Percentiles rank a stretch among this genome's conserved stretches.
These are phyloP conservation scores for Ophiognomonia clavigignenti-juglandacearum DNA, from an alignment of 2,329 filamentous ascomycete genomes.

Conservation along the genomic window DNA sequence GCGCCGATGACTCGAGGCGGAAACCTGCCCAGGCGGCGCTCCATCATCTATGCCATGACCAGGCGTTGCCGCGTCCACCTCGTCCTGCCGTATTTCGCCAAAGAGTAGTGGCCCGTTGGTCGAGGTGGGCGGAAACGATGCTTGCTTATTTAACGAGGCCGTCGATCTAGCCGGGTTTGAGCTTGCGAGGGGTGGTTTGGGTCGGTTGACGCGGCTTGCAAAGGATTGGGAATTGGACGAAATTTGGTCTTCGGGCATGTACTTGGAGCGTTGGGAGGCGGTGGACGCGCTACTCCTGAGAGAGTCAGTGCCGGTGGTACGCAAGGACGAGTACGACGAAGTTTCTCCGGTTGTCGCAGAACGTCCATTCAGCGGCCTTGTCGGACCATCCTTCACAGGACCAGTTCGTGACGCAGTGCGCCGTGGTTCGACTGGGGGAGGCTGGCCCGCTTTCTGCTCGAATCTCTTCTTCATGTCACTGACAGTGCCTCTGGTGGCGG, in stretches of 20 bases:
- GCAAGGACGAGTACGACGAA: constrained; percentile 37
- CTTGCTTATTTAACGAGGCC: constrained; percentile 22
- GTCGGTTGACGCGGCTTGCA: constrained; percentile 53
- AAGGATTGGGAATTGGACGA: constrained; percentile 54
- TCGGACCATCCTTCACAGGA: constrained; percentile 27
- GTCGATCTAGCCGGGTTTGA: constrained; percentile 36
- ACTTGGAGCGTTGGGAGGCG: constrained; percentile 40
- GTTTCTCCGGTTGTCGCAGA: constrained; percentile 27
- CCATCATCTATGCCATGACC: constrained; percentile 58
- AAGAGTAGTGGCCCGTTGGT: constrained; percentile 58
- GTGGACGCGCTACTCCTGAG: constrained; percentile 25
- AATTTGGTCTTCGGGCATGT: constrained; percentile 44
- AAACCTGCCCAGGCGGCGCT: constrained; percentile 55
- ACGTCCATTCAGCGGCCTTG: constrained; percentile 27
- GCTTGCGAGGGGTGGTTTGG: constrained; percentile 33
- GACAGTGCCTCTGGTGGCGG: constrained; percentile 57
- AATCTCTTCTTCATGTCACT: constrained; percentile 77
- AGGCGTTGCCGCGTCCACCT: constrained; percentile 44
- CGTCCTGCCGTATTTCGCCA: constrained; percentile 65
- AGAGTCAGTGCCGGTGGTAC: constrained; percentile 28
- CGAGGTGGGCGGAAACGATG: constrained; percentile 29
- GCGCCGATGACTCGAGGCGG: constrained; percentile 42
- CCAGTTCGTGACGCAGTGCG: constrained; percentile 27
- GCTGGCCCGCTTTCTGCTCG: constrained; percentile 49
- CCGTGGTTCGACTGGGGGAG: constrained; percentile 28